Evolutionary conservation across 352 stramenopile genomes (phyloP).

Genomic region (Globisporangium orthogonon): DNA sequence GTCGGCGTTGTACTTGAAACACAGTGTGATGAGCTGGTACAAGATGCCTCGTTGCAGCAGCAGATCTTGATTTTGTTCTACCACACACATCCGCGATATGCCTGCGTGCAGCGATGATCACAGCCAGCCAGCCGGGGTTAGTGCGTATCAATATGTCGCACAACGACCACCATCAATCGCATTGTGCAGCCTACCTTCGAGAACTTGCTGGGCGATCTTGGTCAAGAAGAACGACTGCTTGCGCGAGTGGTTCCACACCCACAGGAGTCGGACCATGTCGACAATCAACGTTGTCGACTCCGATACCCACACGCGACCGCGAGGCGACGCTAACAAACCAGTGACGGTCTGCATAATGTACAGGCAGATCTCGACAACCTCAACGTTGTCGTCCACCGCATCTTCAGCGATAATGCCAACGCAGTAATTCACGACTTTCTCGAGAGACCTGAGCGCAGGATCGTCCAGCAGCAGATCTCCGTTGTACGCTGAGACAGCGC

Average conservation of each 20-base stretch:
- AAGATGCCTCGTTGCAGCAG: conserved; percentile 45
- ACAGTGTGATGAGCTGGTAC: conserved; percentile 67
- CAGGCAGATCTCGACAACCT: conserved; percentile 45
- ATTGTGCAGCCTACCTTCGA: conserved; percentile 46
- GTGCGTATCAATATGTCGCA: not conserved
- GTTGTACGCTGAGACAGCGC: conserved; percentile 53
- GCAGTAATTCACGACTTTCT: conserved; percentile 67
- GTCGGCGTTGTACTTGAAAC: conserved; percentile 56
- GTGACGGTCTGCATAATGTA: conserved; percentile 72
- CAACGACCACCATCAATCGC: not conserved
- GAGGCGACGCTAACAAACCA: conserved; percentile 43
- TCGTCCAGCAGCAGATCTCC: conserved; percentile 49
- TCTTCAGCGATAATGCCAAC: conserved; percentile 46
- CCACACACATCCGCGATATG: conserved; percentile 51
- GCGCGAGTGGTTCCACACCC: conserved; percentile 59
- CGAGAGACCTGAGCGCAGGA: conserved; percentile 32
- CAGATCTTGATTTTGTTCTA: conserved; percentile 49
- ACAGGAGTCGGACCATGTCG: conserved; percentile 69
- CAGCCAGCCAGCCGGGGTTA: not conserved
- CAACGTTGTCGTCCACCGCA: conserved; percentile 18
- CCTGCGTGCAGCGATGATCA: conserved; percentile 20
- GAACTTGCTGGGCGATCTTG: conserved; percentile 64
- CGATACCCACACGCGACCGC: conserved; percentile 55
- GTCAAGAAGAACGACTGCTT: conserved; percentile 41
- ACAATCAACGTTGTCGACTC: conserved; percentile 51